A percentile compares a stretch with the other conserved stretches of the same genome.
Conservation (phyloP, 192 early-diverging fungal genomes). For the Endogone sp. region DNA sequence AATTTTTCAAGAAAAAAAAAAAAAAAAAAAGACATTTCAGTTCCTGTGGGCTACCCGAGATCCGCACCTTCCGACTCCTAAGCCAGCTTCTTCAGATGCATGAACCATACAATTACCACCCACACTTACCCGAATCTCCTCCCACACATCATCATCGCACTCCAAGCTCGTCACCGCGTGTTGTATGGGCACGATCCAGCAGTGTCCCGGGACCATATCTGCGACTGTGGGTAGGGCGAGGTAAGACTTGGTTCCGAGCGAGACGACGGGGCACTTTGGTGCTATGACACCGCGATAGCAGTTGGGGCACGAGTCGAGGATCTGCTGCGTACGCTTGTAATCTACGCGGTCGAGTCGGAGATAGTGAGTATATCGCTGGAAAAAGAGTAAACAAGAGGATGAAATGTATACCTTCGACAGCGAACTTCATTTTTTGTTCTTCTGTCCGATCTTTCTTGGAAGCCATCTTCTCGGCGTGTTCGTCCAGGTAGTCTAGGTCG, state of each 20-base stretch:
- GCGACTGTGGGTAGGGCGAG: constrained; percentile 70
- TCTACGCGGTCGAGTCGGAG: constrained; percentile 35
- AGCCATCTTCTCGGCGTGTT: constrained; percentile 74
- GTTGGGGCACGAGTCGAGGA: constrained; percentile 67
- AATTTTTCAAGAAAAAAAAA: too few species aligned
- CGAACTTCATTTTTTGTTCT: constrained; percentile 61
- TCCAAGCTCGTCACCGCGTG: constrained; percentile 80
- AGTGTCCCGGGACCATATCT: constrained; percentile 81
- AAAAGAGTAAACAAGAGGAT: background rate
- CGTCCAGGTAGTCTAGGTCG: constrained; percentile 91
- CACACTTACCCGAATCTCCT: constrained; percentile 74
- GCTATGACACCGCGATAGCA: constrained; percentile 71
- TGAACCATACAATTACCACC: constrained; percentile 36
- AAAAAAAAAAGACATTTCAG: too few species aligned
- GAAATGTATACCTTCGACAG: constrained; percentile 47
- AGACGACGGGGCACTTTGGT: constrained; percentile 67
- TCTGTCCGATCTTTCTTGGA: constrained; percentile 53
- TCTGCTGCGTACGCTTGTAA: constrained; percentile 58
- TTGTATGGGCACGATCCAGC: constrained; percentile 87
- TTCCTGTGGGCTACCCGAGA: too few species aligned
- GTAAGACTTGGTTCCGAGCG: constrained; percentile 75
- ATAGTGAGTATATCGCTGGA: background rate
- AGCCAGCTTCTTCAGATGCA: background rate
- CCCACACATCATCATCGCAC: constrained; percentile 90
- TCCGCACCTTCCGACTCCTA: too few species aligned